Evolutionary conservation across 2,329 filamentous ascomycete genomes (phyloP).

Genomic region (Aspergillus pseudonomiae): DNA sequence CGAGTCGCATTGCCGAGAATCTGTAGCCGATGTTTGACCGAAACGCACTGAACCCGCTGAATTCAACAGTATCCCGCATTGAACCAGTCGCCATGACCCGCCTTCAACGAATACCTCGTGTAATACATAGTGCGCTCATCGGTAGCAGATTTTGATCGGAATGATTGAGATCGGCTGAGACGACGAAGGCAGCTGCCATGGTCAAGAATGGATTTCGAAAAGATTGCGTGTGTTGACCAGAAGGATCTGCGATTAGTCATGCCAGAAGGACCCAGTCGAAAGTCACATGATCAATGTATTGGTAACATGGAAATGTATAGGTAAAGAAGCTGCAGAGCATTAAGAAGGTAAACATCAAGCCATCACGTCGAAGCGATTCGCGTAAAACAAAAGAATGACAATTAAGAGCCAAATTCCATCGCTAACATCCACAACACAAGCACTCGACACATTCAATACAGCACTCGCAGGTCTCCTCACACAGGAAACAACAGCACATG

Average conservation of each 20-base stretch:
- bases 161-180: not conserved
- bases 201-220: not conserved
- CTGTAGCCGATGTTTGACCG: not conserved
- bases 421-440: slow-evolving; percentile 12
- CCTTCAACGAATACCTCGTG: not conserved
- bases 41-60: not conserved
- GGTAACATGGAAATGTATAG: slow-evolving; percentile 1
- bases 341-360: slow-evolving; percentile 4
- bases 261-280: not conserved
- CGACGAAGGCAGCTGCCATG: not conserved
- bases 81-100: not conserved
- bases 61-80: not conserved
- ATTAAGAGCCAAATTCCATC: not conserved
- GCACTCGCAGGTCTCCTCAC: slow-evolving; percentile 16
- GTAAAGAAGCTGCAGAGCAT: not conserved
- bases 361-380: not conserved
- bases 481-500: slow-evolving; percentile 20
- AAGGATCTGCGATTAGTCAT: not conserved
- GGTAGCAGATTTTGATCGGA: not conserved
- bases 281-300: slow-evolving; percentile 2
- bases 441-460: slow-evolving; percentile 13
- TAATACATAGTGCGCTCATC: not conserved
- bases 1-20: not conserved
- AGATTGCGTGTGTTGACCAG: not conserved
- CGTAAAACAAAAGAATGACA: not conserved